These are phyloP conservation scores for Baudoinia panamericana DNA, from an alignment of 495 filamentous ascomycete species.

Conservation along the genomic window DNA sequence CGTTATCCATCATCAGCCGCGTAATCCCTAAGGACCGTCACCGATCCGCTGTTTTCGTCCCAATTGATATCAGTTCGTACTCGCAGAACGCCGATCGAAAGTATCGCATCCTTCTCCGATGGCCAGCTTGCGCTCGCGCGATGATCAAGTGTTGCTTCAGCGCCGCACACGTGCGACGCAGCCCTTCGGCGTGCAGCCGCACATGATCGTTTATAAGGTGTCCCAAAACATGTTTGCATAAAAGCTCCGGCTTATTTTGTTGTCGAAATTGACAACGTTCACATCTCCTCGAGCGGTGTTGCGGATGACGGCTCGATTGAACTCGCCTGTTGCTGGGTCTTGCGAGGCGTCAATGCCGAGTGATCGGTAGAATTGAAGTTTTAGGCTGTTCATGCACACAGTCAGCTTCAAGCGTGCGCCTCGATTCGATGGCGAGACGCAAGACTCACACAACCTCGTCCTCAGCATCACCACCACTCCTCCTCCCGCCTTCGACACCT, in stretches of 20 bases:
- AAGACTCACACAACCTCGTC: slow-evolving; percentile 36
- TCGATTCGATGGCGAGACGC: slow-evolving; percentile 26
- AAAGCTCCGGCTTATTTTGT: slow-evolving; percentile 76
- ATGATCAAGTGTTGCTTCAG: too few relatives aligned
- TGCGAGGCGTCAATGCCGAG: slow-evolving; percentile 81
- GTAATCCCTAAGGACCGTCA: too few relatives aligned
- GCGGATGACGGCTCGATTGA: slow-evolving; percentile 71
- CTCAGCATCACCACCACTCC: slow-evolving; percentile 46
- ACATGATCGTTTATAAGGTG: slow-evolving; percentile 56
- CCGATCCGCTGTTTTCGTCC: too few relatives aligned
- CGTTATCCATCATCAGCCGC: too few relatives aligned
- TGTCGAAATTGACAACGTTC: slow-evolving; percentile 86
- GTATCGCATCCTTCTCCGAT: too few relatives aligned
- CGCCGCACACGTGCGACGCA: too few relatives aligned
- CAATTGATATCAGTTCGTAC: too few relatives aligned
- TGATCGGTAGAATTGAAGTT: slow-evolving; percentile 80
- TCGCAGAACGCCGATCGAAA: too few relatives aligned
- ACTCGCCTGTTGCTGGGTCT: slow-evolving; percentile 63
- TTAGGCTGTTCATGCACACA: slow-evolving; percentile 39
- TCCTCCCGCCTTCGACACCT: slow-evolving; percentile 50
- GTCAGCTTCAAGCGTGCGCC: neutral
- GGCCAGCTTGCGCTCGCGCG: too few relatives aligned
- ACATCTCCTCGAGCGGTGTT: slow-evolving; percentile 72
- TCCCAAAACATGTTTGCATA: slow-evolving; percentile 96
- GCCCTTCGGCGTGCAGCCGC: too few relatives aligned